Evolutionary conservation across 441 rosid species (phyloP), one percentile per base, ranked within the genome.

Genomic region (Aquilaria agallochum): DNA sequence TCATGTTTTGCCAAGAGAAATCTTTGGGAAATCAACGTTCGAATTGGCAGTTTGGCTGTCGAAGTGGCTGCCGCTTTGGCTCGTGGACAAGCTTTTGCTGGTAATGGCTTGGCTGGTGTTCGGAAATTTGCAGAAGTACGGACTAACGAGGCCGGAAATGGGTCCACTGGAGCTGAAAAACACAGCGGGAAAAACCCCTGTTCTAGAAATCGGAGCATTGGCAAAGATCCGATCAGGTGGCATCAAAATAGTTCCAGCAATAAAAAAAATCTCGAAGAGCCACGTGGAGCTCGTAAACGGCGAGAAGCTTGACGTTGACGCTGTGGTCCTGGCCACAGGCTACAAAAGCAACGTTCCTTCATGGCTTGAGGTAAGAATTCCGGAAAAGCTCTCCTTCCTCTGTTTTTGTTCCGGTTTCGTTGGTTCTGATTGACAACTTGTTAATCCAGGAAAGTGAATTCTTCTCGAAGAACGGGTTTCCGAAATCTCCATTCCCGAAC

Each of bases 341-440:
- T 88, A 88, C 63, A 72, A 86, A 53, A 88, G 95, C 83, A 88
- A 85, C 70, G 95, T 88, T 55, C 95, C 89, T 60, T 81, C 45
- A 44, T 88, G 95, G 95, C 78, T 77, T 53, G 76, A 89, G 81
- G 83, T 77, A 60, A 74, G 77, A 64, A 69, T 4, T 36, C 42
- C 42, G 42, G 4, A 36, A 67, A 53, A 5, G 55, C 53, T 61
- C 48, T 5, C 32, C 9, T 36, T 63, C 55, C 56, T 46, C 11
- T 9, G n/a, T 12, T 0, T 27, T 9, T 6, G 14, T 57, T 58
- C 52, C 32, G 48, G 5, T 54, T 11, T 9, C 2, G 30, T 4
- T 42, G 56, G 6, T 31, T 44, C 53, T 49, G 42, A 36, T 4
- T 36, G 5, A 5, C 5, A 9, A 36, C 7, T 7, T 36, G 42